Evolutionary conservation across 2,329 filamentous ascomycete genomes (phyloP).

Genomic region (Neodidymelliopsis sp.): DNA sequence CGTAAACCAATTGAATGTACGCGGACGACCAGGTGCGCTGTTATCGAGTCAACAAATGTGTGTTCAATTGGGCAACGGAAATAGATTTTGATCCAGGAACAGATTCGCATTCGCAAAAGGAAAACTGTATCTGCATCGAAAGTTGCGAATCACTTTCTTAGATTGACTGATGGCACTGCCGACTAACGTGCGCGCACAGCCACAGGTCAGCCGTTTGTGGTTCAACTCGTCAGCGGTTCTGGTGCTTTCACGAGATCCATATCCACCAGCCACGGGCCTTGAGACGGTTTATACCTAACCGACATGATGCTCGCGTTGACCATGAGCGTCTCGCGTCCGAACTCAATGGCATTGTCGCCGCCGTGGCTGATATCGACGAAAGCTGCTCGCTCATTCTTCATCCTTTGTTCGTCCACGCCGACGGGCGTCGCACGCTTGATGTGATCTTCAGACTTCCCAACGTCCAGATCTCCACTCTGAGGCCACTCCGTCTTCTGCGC

Average conservation of each 20-base stretch:
- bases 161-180: background rate
- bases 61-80: no score
- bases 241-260: slow-evolving; percentile 51
- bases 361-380: slow-evolving; percentile 44
- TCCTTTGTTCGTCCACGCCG: slow-evolving; percentile 26
- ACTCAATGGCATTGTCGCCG: slow-evolving; percentile 41
- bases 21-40: background rate
- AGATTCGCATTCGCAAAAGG: slow-evolving; percentile 1
- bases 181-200: slow-evolving; percentile 2
- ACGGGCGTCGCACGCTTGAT: slow-evolving; percentile 25
- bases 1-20: background rate
- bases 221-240: background rate
- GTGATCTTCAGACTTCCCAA: slow-evolving; percentile 24
- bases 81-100: no score
- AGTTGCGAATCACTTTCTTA: background rate
- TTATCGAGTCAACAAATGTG: no score
- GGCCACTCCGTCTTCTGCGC: slow-evolving; percentile 51
- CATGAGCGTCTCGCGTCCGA: slow-evolving; percentile 63
- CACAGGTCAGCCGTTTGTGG: background rate
- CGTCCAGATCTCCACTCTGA: slow-evolving; percentile 28
- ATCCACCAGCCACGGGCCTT: slow-evolving; percentile 65
- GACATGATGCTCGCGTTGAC: slow-evolving; percentile 67
- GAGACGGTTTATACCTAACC: slow-evolving; percentile 55
- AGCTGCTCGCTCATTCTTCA: slow-evolving; percentile 32
- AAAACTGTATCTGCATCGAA: background rate